Base-by-base conservation (phyloP, 805 yeast species). In the Schwanniomyces pseudopolymorphus region DNA sequence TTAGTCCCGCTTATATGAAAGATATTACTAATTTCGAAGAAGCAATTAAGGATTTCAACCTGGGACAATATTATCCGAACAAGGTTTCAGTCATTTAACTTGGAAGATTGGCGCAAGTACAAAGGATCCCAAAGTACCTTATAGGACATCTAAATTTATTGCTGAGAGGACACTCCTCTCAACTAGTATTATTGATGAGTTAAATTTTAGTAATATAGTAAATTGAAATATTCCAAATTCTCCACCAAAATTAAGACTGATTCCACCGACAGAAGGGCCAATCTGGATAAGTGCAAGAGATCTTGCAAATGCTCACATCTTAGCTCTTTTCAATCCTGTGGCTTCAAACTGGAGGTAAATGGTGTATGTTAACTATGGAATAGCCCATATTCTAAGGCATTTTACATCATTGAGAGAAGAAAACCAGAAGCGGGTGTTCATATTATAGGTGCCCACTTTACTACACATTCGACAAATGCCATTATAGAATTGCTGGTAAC, bases 281-380 rank as follows among this genome's bases (percentile, higher is more conserved):
- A 24, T 45, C 26, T 43, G 51, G 48, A 44, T 78, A 26, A 85
- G 83, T 59, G 87, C 83, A 5, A 71, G 86, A 55, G 87, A 84
- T 56, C 84, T 79, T 27, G 86, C 87, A 4, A 58, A 57, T 44
- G 81, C 84, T 8, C 88, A 84, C 56, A 54, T 80, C 14, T 52
- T 57, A 13, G 83, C 85, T 10, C 37, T 50, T 16, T 36, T 40
- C 4, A 26, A 33, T 11, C 40, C 40, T 9, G 4, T 8, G 13
- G 46, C 43, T 2, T 21, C 39, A 20, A 50, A 50, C 19, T 41
- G 43, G 11, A 40, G 64, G 40, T 52, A 59, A 42, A 48, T 63
- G 48, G 49, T 63, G 16, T 56, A 62, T 33, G 62, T 62, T 49
- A 61, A 57, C 40, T 66, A 62, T 39, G 64, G 61, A 40, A 57